These are phyloP conservation scores for Candida xyloterini DNA, from an alignment of 805 yeast species.

Conservation along the genomic window DNA sequence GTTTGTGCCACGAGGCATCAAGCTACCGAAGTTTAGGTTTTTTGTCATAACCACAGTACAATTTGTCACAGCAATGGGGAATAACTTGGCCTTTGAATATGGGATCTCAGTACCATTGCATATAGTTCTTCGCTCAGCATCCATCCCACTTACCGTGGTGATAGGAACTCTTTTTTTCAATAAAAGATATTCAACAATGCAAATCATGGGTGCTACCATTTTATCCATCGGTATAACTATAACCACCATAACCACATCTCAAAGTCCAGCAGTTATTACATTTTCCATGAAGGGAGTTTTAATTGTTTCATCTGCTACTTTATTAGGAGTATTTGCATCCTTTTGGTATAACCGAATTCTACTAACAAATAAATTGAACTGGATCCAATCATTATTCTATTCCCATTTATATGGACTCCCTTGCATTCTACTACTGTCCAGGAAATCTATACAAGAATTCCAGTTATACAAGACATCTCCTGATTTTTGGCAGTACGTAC, in stretches of 20 bases:
- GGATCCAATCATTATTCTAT: slow-evolving; percentile 67
- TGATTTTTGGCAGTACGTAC: slow-evolving; percentile 27
- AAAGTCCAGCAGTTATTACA: too few relatives aligned
- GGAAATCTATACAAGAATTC: slow-evolving; percentile 22
- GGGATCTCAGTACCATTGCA: slow-evolving; percentile 65
- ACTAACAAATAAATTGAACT: slow-evolving; percentile 45
- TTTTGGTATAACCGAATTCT: slow-evolving; percentile 53
- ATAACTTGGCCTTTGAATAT: slow-evolving; percentile 56
- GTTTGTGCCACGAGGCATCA: slow-evolving; percentile 30
- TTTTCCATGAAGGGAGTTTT: slow-evolving; percentile 32
- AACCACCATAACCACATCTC: slow-evolving; percentile 29
- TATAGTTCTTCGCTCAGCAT: slow-evolving; percentile 62
- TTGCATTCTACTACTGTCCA: slow-evolving; percentile 40
- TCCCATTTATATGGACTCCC: slow-evolving; percentile 57
- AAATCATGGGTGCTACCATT: slow-evolving; percentile 48
- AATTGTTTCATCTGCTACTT: slow-evolving; percentile 45
- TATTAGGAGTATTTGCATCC: slow-evolving; percentile 55
- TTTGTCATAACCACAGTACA: slow-evolving; percentile 46
- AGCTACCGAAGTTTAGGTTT: slow-evolving; percentile 44
- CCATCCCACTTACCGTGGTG: slow-evolving; percentile 58
- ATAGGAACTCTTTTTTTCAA: slow-evolving; percentile 48
- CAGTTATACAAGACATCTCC: not conserved
- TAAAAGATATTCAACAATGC: slow-evolving; percentile 43
- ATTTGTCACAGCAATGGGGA: slow-evolving; percentile 49
- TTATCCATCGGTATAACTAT: slow-evolving; percentile 56